Conservation (phyloP, 495 filamentous ascomycete species). For the Pseudevernia furfuracea region DNA sequence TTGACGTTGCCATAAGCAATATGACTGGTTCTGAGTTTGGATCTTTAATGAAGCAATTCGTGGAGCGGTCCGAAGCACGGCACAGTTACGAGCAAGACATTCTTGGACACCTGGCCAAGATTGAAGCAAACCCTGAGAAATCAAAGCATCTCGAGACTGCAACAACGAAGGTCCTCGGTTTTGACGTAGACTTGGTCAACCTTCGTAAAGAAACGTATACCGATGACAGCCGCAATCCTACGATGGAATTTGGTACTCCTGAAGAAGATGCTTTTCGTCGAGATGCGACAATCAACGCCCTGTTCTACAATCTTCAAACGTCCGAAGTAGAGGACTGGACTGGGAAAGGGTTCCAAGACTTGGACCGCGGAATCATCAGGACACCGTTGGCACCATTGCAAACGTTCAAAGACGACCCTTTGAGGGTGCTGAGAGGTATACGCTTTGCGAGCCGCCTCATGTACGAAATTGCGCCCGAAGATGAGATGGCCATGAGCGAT, state of each 20-base stretch:
- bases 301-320: conserved; percentile 89
- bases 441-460: conserved; percentile 80
- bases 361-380: conserved; percentile 62
- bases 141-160: conserved; percentile 95
- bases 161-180: conserved; percentile 73
- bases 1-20: conserved; percentile 88
- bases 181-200: conserved; percentile 93
- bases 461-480: conserved; percentile 64
- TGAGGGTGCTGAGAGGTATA: conserved; percentile 81
- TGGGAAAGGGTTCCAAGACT: conserved; percentile 61
- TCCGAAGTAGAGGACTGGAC: conserved; percentile 77
- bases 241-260: conserved; percentile 89
- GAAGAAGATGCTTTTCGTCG: conserved; percentile 82
- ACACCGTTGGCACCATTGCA: conserved; percentile 84
- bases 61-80: conserved; percentile 42
- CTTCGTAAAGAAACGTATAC: conserved; percentile 85
- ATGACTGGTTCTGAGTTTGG: conserved; percentile 89
- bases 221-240: conserved; percentile 76
- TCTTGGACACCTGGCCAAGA: conserved; percentile 57
- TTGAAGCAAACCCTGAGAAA: conserved; percentile 89
- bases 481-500: conserved; percentile 68
- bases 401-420: conserved; percentile 91
- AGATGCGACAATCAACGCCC: conserved; percentile 89
- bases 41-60: conserved; percentile 51
- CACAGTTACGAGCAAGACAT: conserved; percentile 42